Conservation (phyloP, 2,329 filamentous ascomycete species). For the Ophiostoma himal-ulmi region DNA sequence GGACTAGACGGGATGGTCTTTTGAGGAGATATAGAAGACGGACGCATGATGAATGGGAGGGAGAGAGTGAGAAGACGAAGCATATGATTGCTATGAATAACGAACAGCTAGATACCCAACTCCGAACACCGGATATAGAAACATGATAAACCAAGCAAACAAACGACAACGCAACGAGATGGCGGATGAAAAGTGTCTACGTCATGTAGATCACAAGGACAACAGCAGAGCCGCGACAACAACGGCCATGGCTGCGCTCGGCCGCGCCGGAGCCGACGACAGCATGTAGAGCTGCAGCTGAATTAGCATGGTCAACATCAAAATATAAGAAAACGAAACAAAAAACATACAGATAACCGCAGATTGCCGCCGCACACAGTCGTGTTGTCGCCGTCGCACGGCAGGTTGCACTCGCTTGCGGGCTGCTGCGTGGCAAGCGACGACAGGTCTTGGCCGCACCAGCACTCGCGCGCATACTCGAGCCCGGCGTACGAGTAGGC, state of each 20-base stretch:
- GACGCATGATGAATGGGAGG: not conserved
- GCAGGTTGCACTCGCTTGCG: constrained; percentile 45
- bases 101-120: constrained; percentile 6
- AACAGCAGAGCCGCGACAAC: constrained; percentile 9
- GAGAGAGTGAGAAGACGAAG: not conserved
- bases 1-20: constrained; percentile 53
- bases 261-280: constrained; percentile 5
- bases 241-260: not conserved
- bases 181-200: no score
- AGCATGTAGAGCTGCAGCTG: constrained; percentile 25
- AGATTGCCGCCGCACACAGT: constrained; percentile 51
- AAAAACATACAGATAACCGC: constrained; percentile 39
- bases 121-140: constrained; percentile 4
- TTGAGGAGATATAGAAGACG: constrained; percentile 15
- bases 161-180: not conserved
- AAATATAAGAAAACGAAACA: not conserved
- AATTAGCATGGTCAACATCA: not conserved
- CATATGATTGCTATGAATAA: constrained; percentile 4
- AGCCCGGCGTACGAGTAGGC: constrained; percentile 48
- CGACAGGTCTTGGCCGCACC: constrained; percentile 49
- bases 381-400: constrained; percentile 49
- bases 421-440: constrained; percentile 41
- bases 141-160: not conserved
- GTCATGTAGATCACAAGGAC: not conserved
- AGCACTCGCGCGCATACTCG: constrained; percentile 54